Evolutionary conservation across 805 yeast genomes (phyloP), one percentile per base, ranked within the genome.

Genomic region (Priceomyces haplophilus): DNA sequence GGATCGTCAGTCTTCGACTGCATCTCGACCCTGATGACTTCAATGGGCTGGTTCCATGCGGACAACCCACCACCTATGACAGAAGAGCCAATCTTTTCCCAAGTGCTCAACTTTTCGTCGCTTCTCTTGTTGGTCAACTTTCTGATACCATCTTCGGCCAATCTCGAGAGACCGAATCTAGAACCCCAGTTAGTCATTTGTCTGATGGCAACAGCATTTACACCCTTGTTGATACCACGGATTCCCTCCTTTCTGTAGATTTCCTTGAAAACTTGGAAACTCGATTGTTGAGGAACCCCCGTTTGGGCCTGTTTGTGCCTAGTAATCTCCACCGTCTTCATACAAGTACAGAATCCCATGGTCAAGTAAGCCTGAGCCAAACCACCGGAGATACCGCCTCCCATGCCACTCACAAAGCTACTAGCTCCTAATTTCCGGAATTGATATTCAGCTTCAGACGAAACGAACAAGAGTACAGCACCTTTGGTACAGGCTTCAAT

Each of bases 181-280:
- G 97, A 88, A 40, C 99, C 99, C 99, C 99, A 93, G 69, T 93
- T 93, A 53, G 98, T 91, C 87, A 88, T 85, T 65, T 93, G 99
- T 71, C 99, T 84, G 52, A 91, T 84, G n/a, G 98, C 98, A 45
- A 91, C 97, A 7, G 99, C 99, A 62, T 91, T 91, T 46, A 91
- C 98, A 65, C 99, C 99, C 71, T 86, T 89, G 71, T 93, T 91
- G 62, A 93, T 88, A 56, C 99, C 99, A 53, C 83, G 76, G 45
- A 93, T 80, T 56, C 99, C 99, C 63, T 93, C 98, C 50, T 75
- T 84, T 36, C 70, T 67, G 65, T 80, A 90, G 49, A 93, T 89
- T 30, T 86, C 93, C 62, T 77, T 78, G 70, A 93, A 93, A 24
- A 89, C 97, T 56, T 82, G 79, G 73, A 87, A 85, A 1, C 96